A percentile compares a stretch with the other conserved stretches of the same genome.
Conservation (phyloP, 306 rosid genomes). For the Cicer pinnatifidum region DNA sequence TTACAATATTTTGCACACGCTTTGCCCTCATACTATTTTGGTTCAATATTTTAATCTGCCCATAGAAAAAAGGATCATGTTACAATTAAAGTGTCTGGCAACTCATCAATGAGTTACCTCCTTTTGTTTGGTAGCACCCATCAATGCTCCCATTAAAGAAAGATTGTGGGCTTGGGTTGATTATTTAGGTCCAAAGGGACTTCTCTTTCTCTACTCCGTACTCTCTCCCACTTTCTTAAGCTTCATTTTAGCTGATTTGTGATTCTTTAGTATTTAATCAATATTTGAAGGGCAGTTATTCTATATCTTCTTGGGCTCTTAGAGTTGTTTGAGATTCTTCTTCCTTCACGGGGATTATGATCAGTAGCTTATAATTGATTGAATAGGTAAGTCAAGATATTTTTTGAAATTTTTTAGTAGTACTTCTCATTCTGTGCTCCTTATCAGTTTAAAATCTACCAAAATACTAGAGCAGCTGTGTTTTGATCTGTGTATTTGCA, state of each 20-base stretch:
- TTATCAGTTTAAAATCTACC: conserved; percentile 10
- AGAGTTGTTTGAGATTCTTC: conserved; percentile 2
- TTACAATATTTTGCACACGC: neutral
- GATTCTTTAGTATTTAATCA: conserved; percentile 33
- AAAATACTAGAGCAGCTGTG: neutral
- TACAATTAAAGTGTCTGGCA: conserved; percentile 22
- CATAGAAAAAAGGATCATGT: conserved; percentile 15
- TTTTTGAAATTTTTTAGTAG: neutral
- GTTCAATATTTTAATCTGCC: conserved; percentile 6
- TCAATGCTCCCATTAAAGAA: conserved; percentile 40
- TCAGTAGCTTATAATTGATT: neutral
- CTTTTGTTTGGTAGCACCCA: conserved; percentile 40
- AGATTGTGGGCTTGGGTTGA: conserved; percentile 4
- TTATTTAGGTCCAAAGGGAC: conserved; percentile 20
- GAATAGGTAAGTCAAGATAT: neutral
- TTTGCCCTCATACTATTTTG: conserved; percentile 2
- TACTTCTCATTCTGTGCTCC: neutral
- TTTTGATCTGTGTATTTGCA: neutral
- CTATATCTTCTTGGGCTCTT: conserved; percentile 23
- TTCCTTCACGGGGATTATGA: conserved; percentile 7
- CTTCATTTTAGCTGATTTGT: conserved; percentile 4
- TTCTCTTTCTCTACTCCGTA: neutral
- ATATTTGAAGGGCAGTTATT: conserved; percentile 7
- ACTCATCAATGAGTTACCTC: conserved; percentile 19
- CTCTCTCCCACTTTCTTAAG: conserved; percentile 13